Conservation (phyloP, 2,329 filamentous ascomycete species). For the Neofusicoccum umdonicola region DNA sequence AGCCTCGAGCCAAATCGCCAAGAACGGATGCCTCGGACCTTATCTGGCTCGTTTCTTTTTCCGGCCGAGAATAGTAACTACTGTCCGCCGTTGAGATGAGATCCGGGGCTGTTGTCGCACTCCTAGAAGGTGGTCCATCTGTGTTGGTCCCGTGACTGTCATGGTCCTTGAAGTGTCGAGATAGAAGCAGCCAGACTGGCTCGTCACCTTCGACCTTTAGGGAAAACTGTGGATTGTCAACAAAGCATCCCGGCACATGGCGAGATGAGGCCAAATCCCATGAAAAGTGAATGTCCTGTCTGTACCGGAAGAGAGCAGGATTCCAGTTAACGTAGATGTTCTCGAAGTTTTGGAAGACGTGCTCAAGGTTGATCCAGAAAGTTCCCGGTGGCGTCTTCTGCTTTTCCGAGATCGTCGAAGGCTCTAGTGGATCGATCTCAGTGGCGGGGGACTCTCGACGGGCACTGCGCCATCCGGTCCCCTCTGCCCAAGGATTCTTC, state of each 20-base stretch:
- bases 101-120: background rate
- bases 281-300: slow-evolving; percentile 85
- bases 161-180: slow-evolving; percentile 74
- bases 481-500: slow-evolving; percentile 95
- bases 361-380: slow-evolving; percentile 90
- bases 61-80: background rate
- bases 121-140: background rate
- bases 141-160: slow-evolving; percentile 26
- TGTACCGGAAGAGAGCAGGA: slow-evolving; percentile 72
- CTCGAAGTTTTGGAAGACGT: slow-evolving; percentile 87
- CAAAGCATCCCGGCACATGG: slow-evolving; percentile 70
- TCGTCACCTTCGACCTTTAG: slow-evolving; percentile 55
- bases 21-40: slow-evolving; percentile 24
- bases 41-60: background rate
- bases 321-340: slow-evolving; percentile 99
- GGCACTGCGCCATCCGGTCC: slow-evolving; percentile 67
- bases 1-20: slow-evolving; percentile 56
- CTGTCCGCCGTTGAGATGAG: slow-evolving; percentile 24
- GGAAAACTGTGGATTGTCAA: slow-evolving; percentile 62
- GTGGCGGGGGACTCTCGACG: background rate
- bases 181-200: slow-evolving; percentile 79
- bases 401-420: background rate
- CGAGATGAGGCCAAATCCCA: slow-evolving; percentile 63
- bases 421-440: background rate
- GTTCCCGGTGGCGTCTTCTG: slow-evolving; percentile 59